Base-by-base conservation (phyloP, 2,329 filamentous ascomycete genomes). In the Penicillium sp. region DNA sequence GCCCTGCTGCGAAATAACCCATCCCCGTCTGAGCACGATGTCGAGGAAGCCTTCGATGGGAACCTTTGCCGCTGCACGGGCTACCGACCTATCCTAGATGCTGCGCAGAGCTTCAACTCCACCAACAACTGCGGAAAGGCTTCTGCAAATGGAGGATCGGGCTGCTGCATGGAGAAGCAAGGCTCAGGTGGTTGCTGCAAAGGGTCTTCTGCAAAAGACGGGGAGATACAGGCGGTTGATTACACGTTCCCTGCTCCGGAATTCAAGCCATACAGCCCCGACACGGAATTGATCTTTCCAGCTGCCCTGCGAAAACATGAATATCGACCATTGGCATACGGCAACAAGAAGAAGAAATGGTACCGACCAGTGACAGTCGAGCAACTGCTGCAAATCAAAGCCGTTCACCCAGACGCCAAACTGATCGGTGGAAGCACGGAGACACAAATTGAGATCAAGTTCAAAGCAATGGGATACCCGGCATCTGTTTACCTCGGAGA, bases 391-490 rank as follows among this genome's bases (percentile, higher is more conserved):
- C 87, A 95, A 65, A 95, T 99, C 73, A 97, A 97, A 75, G 84
- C 79, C 61, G 83, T 81, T 0, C 86, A 89, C 58, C 92, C 92
- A 0, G 83, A 85, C 22, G 89, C 92, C 4, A 99, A 97, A 71
- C 83, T 99, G 53, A 95, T 99, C 53, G 92, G 90, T 41, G 93
- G 93, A 53, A 95, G 90, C 67, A 95, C 91, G 2, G 93, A 99
- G 70, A 97, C 92, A 0, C 93, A 97, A 71, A 97, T 99, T 53
- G 93, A 99, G 72, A 88, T 95, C 73, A 96, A 95, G 72, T 97
- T 99, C 80, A 97, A 97, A 74, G 89, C 86, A 1, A 82, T 95
- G 77, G 81, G 90, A 61, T 97, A 97, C 66, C 86, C 86, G 3
- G 83, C 88, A 1, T 96, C 91, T 0, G 88, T 99, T 0, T 97